These are phyloP conservation scores for Byssothecium circinans DNA, from an alignment of 2,329 filamentous ascomycete genomes.

Conservation along the genomic window DNA sequence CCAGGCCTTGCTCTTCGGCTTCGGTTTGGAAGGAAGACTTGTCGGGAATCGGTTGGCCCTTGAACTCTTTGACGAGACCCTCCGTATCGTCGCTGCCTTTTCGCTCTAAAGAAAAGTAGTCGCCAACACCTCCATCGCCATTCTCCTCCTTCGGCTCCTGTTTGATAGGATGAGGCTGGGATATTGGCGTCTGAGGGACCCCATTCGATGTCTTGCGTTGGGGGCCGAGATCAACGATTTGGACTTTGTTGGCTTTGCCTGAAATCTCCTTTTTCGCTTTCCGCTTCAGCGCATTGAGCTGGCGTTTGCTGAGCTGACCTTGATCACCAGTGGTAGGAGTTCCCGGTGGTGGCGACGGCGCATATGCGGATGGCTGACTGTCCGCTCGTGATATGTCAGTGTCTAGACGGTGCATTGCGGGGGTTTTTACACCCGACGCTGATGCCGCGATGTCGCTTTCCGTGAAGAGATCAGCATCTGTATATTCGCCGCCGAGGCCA, in stretches of 20 bases:
- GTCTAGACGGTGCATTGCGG: conserved; percentile 52
- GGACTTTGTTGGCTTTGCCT: conserved; percentile 84
- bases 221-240: conserved; percentile 82
- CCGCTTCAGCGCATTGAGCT: conserved; percentile 91
- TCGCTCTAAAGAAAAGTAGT: conserved; percentile 90
- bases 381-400: conserved; percentile 51
- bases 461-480: conserved; percentile 79
- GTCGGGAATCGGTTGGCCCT: conserved; percentile 76
- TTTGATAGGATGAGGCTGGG: conserved; percentile 59
- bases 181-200: conserved; percentile 56
- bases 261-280: conserved; percentile 91
- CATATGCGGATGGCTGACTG: conserved; percentile 46
- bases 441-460: conserved; percentile 59
- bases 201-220: conserved; percentile 62
- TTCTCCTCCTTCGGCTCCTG: conserved; percentile 63
- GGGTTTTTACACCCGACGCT: conserved; percentile 42
- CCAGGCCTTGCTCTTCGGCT: conserved; percentile 72
- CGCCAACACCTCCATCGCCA: conserved; percentile 61
- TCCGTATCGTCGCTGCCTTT: conserved; percentile 81
- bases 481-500: conserved; percentile 79
- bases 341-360: conserved; percentile 52
- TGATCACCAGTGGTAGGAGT: conserved; percentile 47
- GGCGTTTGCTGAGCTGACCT: conserved; percentile 78
- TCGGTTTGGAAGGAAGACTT: conserved; percentile 85
- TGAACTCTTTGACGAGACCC: conserved; percentile 94